Base-by-base conservation (phyloP, 108 stramenopile species). In the Cyclotella baltica region DNA sequence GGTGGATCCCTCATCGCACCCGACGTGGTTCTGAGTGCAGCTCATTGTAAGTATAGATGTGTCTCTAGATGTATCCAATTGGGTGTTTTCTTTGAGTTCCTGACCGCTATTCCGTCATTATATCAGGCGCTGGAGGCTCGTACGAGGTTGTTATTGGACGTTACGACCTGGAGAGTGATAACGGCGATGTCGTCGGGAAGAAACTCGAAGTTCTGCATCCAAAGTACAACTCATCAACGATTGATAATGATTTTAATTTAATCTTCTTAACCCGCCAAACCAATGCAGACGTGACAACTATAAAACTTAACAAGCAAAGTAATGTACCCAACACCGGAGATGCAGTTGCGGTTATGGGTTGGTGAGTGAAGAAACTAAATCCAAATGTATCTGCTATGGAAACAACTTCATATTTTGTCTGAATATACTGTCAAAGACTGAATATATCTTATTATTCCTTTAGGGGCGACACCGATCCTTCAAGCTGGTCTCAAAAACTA, bases 381-480 rank as follows among this genome's bases (percentile, higher is more conserved):
- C n/a, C n/a, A n/a, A n/a, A n/a, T n/a, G n/a, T n/a, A n/a, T n/a
- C n/a, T 43, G 40, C 13, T 43, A 10, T 6, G 13, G 10, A 43
- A 13, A 43, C 40, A 6, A 10, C 6, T 43, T 13, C 6, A 10
- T 13, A 10, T 13, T 43, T 13, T 43, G 13, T 43, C 40, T n/a
- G n/a, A n/a, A n/a, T n/a, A n/a, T n/a, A n/a, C n/a, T n/a, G n/a
- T n/a, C n/a, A n/a, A n/a, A n/a, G n/a, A n/a, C n/a, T n/a, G n/a
- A n/a, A n/a, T n/a, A n/a, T n/a, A n/a, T n/a, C n/a, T n/a, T n/a
- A n/a, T 6, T 43, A 6, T 43, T n/a, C n/a, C n/a, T n/a, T n/a
- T n/a, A 79, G 74, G 74, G 83, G 83, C 15, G 80, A 84, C 37
- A 76, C 80, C 4, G 47, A n/a, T 34, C 22, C 57, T 36, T 40